Evolutionary conservation across 345 rosid species (phyloP).

Genomic region (Excoecaria agallocha): DNA sequence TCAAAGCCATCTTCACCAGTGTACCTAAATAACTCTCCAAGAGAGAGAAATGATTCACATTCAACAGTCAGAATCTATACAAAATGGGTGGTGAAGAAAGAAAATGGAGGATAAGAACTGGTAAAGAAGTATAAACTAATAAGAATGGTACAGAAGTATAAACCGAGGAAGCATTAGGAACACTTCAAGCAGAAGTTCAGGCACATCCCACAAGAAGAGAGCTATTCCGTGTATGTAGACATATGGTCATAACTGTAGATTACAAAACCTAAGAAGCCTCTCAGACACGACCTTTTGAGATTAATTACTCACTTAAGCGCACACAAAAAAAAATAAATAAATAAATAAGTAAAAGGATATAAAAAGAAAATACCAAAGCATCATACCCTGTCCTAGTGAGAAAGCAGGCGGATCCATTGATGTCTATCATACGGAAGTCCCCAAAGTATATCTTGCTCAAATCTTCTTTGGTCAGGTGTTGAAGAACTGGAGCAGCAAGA

Average conservation of each 20-base stretch:
- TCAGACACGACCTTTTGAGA: neutral
- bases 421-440: conserved; percentile 73
- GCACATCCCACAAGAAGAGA: neutral
- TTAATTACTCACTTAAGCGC: neutral
- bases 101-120: neutral
- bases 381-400: conserved; percentile 94
- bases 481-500: conserved; percentile 88
- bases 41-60: neutral
- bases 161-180: neutral
- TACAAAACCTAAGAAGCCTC: neutral
- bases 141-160: neutral
- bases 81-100: neutral
- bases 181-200: neutral
- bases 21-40: conserved; percentile 48
- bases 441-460: conserved; percentile 93
- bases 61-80: neutral
- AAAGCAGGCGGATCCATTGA: conserved; percentile 76
- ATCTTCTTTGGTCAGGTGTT: conserved; percentile 81
- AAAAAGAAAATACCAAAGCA: neutral
- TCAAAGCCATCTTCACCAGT: conserved; percentile 99
- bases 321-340: too few species aligned
- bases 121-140: neutral
- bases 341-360: neutral
- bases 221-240: neutral
- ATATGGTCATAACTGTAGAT: neutral